phyloP scores from a whole-genome alignment of 2,329 filamentous ascomycete genomes.

The Mycosphaerella sp. region DNA sequence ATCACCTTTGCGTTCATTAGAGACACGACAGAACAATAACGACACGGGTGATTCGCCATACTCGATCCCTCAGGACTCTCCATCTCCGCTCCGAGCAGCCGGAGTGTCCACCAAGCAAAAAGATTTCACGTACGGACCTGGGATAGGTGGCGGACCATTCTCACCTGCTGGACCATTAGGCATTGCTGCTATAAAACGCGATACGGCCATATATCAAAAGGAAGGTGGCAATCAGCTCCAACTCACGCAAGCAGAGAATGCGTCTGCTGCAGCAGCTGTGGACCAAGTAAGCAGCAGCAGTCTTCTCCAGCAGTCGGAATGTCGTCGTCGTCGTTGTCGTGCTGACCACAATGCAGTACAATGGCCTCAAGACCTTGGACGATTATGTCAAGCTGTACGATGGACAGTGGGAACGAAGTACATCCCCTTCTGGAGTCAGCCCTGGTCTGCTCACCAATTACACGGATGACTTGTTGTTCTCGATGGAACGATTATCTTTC shows the following conservation, averaged over 20 bases:
- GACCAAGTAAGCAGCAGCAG: not conserved
- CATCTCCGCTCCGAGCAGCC: not conserved
- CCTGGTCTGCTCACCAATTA: slow-evolving; percentile 41
- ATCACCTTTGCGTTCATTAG: not conserved
- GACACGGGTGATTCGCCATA: not conserved
- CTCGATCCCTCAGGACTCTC: not conserved
- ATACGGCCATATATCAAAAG: not conserved
- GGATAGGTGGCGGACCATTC: slow-evolving; percentile 4
- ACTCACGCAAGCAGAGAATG: not conserved
- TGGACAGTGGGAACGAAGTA: slow-evolving; percentile 35
- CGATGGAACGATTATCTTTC: slow-evolving; percentile 43
- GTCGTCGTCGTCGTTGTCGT: not conserved
- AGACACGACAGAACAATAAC: not conserved
- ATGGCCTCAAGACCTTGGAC: slow-evolving; percentile 19
- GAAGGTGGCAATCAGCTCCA: slow-evolving; percentile 2
- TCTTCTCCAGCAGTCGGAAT: not conserved
- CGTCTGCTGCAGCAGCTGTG: not conserved
- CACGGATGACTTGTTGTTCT: slow-evolving; percentile 44
- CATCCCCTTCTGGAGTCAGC: slow-evolving; percentile 34
- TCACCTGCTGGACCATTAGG: slow-evolving; percentile 3
- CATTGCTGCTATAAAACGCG: not conserved
- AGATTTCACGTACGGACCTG: slow-evolving; percentile 1
- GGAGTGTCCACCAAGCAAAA: not conserved
- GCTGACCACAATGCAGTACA: slow-evolving; percentile 13
- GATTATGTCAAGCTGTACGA: slow-evolving; percentile 42